These are phyloP conservation scores for Begonia masoniana DNA, from an alignment of 306 rosid genomes.

Conservation along the genomic window DNA sequence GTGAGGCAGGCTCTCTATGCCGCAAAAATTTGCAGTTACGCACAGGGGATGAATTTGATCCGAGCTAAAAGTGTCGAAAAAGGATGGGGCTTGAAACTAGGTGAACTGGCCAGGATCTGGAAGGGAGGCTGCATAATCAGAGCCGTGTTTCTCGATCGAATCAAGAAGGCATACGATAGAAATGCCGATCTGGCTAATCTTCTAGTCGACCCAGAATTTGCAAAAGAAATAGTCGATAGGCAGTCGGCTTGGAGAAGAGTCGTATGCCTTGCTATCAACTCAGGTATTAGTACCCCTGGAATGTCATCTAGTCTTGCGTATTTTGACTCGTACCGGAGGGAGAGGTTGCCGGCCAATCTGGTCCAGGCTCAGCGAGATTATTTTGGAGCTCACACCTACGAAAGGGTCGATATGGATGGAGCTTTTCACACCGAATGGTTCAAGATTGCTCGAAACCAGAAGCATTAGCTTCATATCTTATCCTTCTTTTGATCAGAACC, in stretches of 20 bases:
- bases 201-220: conserved; percentile 65
- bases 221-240: conserved; percentile 63
- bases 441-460: conserved; percentile 23
- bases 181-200: conserved; percentile 60
- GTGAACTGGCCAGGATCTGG: conserved; percentile 73
- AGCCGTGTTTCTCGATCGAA: conserved; percentile 66
- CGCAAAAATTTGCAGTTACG: conserved; percentile 72
- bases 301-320: conserved; percentile 83
- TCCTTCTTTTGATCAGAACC: too few relatives aligned
- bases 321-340: conserved; percentile 62
- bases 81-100: conserved; percentile 63
- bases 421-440: conserved; percentile 31
- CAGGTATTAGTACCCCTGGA: conserved; percentile 67
- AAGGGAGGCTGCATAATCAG: conserved; percentile 74
- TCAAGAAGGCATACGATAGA: conserved; percentile 71
- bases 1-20: conserved; percentile 79
- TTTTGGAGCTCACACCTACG: conserved; percentile 28
- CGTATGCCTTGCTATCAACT: conserved; percentile 33
- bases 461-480: conserved; percentile 1
- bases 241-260: conserved; percentile 77
- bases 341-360: conserved; percentile 47
- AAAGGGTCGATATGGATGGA: conserved; percentile 21
- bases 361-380: conserved; percentile 34
- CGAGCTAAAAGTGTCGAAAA: conserved; percentile 62
- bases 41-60: conserved; percentile 71